Evolutionary conservation across 2,329 filamentous ascomycete species (phyloP).

Genomic region (Arthrinium puccinioides): DNA sequence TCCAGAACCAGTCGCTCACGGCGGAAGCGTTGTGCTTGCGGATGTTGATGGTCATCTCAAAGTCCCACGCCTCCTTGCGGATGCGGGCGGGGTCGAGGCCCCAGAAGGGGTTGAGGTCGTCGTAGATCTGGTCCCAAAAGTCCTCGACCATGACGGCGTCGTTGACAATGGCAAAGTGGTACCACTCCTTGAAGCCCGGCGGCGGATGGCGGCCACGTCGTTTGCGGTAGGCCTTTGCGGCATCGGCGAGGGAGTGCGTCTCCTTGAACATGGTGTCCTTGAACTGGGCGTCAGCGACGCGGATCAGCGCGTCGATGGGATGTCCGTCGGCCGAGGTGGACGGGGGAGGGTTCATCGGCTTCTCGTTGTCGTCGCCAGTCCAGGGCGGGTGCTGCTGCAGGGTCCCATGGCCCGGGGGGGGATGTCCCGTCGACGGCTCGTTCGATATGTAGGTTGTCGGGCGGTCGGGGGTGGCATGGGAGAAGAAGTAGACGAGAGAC

Average conservation of each 20-base stretch:
- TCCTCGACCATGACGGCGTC: conserved; percentile 37
- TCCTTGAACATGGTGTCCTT: conserved; percentile 30
- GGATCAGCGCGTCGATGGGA: conserved; percentile 38
- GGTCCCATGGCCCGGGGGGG: not conserved
- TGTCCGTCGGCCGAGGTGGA: conserved; percentile 17
- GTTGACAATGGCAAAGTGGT: conserved; percentile 33
- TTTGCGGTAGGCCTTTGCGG: conserved; percentile 37
- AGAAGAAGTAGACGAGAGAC: conserved; percentile 25
- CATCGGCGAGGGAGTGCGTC: conserved; percentile 32
- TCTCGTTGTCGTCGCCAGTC: conserved; percentile 4
- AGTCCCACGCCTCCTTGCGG: conserved; percentile 44
- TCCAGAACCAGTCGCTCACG: conserved; percentile 51
- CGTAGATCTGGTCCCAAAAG: conserved; percentile 46
- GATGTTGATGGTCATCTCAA: conserved; percentile 55
- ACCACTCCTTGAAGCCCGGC: conserved; percentile 41
- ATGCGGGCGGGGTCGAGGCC: conserved; percentile 39
- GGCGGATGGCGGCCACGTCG: conserved; percentile 41
- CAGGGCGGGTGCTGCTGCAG: not conserved
- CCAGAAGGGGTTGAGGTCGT: conserved; percentile 48
- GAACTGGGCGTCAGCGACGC: conserved; percentile 29
- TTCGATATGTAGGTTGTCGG: conserved; percentile 11
- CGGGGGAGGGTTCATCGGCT: conserved; percentile 8
- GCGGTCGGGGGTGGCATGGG: conserved; percentile 9
- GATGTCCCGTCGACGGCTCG: conserved; percentile 4
- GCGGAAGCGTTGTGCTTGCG: conserved; percentile 44